These are phyloP conservation scores for Ophiosphaerella korrae DNA, from an alignment of 2,329 filamentous ascomycete species.

Conservation along the genomic window DNA sequence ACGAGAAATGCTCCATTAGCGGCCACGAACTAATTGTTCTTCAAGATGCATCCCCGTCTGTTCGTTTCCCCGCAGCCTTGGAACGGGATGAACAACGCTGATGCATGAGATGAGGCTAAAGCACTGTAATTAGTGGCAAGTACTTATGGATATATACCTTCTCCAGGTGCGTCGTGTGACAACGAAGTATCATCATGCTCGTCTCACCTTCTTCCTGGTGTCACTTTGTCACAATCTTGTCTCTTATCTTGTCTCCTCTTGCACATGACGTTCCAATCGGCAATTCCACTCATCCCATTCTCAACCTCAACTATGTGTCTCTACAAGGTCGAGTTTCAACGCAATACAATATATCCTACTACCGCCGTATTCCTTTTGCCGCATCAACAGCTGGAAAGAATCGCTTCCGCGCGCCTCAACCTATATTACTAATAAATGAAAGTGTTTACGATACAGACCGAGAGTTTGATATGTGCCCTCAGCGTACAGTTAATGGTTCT, in stretches of 20 bases:
- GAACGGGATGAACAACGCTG: too few species aligned
- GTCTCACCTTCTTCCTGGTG: too few species aligned
- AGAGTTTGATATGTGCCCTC: constrained; percentile 63
- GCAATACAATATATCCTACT: constrained; percentile 63
- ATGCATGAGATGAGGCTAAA: too few species aligned
- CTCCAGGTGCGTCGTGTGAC: too few species aligned
- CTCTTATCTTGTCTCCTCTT: constrained; percentile 4
- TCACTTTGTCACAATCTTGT: constrained; percentile 9
- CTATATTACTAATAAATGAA: constrained; percentile 55
- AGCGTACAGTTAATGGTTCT: constrained; percentile 59
- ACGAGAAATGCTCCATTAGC: too few species aligned
- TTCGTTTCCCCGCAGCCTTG: too few species aligned
- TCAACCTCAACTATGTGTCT: constrained; percentile 45
- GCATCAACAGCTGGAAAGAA: constrained; percentile 63
- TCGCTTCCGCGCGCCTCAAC: constrained; percentile 66
- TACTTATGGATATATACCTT: too few species aligned
- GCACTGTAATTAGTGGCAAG: too few species aligned
- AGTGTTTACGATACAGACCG: constrained; percentile 62
- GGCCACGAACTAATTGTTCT: too few species aligned
- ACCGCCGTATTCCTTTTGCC: constrained; percentile 65
- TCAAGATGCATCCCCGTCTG: too few species aligned
- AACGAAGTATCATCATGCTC: too few species aligned
- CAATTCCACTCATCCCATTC: constrained; percentile 22
- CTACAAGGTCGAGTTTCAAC: constrained; percentile 60
- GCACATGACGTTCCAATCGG: constrained; percentile 7